These are phyloP conservation scores for Triglochin maritima DNA, from an alignment of 106 monocot species.

Conservation along the genomic window DNA sequence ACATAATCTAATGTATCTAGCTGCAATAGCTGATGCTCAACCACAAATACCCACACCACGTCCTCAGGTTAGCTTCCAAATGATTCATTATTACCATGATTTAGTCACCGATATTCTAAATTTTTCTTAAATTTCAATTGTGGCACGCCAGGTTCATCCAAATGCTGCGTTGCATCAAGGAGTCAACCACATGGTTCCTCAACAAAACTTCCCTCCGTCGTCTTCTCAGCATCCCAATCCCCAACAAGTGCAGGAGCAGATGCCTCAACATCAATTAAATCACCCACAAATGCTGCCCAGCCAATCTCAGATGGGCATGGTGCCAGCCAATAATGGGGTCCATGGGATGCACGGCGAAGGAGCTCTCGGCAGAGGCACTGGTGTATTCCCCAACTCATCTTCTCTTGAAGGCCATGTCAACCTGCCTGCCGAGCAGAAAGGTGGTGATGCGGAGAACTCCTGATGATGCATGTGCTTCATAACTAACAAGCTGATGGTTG, in stretches of 20 bases:
- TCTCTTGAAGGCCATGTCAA: too few relatives aligned
- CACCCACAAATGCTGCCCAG: slow-evolving; percentile 27
- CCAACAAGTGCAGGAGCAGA: slow-evolving; percentile 41
- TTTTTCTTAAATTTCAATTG: slow-evolving; percentile 1
- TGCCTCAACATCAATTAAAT: slow-evolving; percentile 30
- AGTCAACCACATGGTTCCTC: slow-evolving; percentile 45
- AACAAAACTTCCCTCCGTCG: slow-evolving; percentile 32
- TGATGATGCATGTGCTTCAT: too few relatives aligned
- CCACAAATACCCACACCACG: slow-evolving; percentile 50
- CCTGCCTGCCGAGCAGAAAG: too few relatives aligned
- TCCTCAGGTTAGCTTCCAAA: slow-evolving; percentile 44
- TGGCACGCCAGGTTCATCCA: slow-evolving; percentile 35
- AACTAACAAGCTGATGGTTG: too few relatives aligned
- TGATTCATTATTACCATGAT: not conserved
- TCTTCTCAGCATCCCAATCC: slow-evolving; percentile 31
- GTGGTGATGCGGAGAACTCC: too few relatives aligned
- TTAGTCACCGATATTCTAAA: not conserved
- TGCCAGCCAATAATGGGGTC: slow-evolving; percentile 37
- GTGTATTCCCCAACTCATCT: too few relatives aligned
- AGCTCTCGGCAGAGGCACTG: slow-evolving; percentile 9
- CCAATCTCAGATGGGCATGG: slow-evolving; percentile 39
- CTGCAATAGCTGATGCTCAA: slow-evolving; percentile 93
- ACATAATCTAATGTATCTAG: slow-evolving; percentile 83
- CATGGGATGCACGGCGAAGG: slow-evolving; percentile 21
- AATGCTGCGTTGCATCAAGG: slow-evolving; percentile 37